Evolutionary conservation across 306 rosid genomes (phyloP), one percentile per base, ranked within the genome.

Genomic region (Rosa lucieae): DNA sequence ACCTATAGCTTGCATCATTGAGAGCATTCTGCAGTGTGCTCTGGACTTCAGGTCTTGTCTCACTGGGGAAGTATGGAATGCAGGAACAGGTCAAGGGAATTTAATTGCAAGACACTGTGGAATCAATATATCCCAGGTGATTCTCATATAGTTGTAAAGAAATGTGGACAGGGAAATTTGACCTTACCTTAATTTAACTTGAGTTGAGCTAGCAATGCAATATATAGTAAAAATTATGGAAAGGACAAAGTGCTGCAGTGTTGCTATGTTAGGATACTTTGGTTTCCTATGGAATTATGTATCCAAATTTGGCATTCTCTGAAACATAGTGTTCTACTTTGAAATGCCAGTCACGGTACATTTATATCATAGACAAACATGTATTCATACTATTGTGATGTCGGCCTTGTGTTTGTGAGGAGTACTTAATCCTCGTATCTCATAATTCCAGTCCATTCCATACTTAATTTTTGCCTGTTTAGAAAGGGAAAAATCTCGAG

Each of bases 21-120:
- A 93, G 84, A 87, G 89, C 85, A 88, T 91, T 85, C 87, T 95
- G 90, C 98, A 92, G 74, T 92, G 97, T 83, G 97, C 98, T 35
- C 84, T 95, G 14, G 99, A 92, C 78, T 92, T 92, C 84, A 88
- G 95, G 73, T 89, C 90, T 71, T 91, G 99, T 85, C 87, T 92
- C 84, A 83, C 78, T 10, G 82, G 88, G 44, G 91, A 88, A 71
- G 78, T 82, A 63, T 81, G 92, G 91, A 84, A 86, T 69, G 61
- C 52, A 56, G 89, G 82, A 77, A 85, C 75, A 69, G 82, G 75
- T 72, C 81, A 42, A 53, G 89, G 79, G 81, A 85, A 80, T 68
- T 75, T 52, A 67, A 67, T 10, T 3, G 85, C 82, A 58, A 90
- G 44, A 78, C 85, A 84, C 80, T 88, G 93, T 23, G 85, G 75